phyloP scores from a whole-genome alignment of 2,329 filamentous ascomycete genomes.

The Gremmenia infestans region DNA sequence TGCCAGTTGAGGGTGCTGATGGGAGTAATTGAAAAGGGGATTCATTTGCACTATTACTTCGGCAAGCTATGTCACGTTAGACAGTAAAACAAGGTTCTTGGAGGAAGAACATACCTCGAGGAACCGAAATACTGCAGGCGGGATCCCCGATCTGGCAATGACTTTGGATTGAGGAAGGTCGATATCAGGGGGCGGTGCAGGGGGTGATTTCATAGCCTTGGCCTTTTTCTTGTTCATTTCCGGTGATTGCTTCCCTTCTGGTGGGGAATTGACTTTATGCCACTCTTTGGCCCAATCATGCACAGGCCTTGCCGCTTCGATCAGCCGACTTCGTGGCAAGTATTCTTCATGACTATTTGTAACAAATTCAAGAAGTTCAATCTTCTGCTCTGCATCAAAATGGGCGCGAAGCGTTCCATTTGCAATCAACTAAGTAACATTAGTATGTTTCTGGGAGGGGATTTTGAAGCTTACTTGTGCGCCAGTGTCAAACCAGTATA shows the following conservation, averaged over 20 bases:
- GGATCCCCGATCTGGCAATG: slow-evolving; percentile 53
- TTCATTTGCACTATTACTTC: slow-evolving; percentile 65
- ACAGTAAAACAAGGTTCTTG: neutral
- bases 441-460: slow-evolving; percentile 18
- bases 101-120: slow-evolving; percentile 46
- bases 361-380: slow-evolving; percentile 80
- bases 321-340: slow-evolving; percentile 63
- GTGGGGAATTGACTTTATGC: slow-evolving; percentile 50
- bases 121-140: slow-evolving; percentile 57
- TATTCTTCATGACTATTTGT: slow-evolving; percentile 77
- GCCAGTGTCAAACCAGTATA: slow-evolving; percentile 83
- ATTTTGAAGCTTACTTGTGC: slow-evolving; percentile 61
- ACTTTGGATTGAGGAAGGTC: slow-evolving; percentile 55
- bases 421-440: slow-evolving; percentile 59
- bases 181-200: slow-evolving; percentile 53
- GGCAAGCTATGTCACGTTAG: slow-evolving; percentile 46
- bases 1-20: slow-evolving; percentile 47
- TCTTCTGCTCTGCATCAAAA: slow-evolving; percentile 73
- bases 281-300: slow-evolving; percentile 64
- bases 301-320: slow-evolving; percentile 55
- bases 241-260: slow-evolving; percentile 53
- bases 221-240: slow-evolving; percentile 66
- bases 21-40: slow-evolving; percentile 55
- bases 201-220: slow-evolving; percentile 55
- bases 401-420: slow-evolving; percentile 72